phyloP scores from a whole-genome alignment of 805 yeast genomes.

The Lipomyces orientalis region DNA sequence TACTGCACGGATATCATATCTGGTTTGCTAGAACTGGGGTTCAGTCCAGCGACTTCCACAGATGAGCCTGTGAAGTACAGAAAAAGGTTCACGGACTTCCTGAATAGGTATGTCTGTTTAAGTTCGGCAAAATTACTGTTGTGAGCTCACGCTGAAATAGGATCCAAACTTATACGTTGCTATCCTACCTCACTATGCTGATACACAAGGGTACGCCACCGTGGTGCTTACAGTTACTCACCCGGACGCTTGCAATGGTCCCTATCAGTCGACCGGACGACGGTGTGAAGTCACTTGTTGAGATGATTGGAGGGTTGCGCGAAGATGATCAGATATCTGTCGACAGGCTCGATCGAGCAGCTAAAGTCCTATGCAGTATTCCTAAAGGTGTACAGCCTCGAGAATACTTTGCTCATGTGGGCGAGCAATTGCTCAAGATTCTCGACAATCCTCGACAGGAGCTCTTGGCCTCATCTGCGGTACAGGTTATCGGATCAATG shows the following conservation, averaged over 20 bases:
- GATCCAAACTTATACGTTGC: constrained; percentile 68
- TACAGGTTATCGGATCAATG: constrained; percentile 58
- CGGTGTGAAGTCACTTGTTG: constrained; percentile 77
- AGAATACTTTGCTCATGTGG: constrained; percentile 63
- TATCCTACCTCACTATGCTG: constrained; percentile 63
- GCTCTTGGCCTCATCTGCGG: constrained; percentile 53
- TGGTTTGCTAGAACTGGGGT: constrained; percentile 41
- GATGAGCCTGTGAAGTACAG: constrained; percentile 3
- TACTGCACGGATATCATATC: constrained; percentile 42
- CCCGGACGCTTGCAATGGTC: constrained; percentile 57
- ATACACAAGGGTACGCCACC: constrained; percentile 56
- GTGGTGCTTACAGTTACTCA: constrained; percentile 55
- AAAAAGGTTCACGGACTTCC: constrained; percentile 15
- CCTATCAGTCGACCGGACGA: constrained; percentile 62
- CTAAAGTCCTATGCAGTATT: constrained; percentile 65
- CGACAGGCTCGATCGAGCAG: constrained; percentile 69
- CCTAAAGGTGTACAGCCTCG: constrained; percentile 58
- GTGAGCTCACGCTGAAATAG: constrained; percentile 21
- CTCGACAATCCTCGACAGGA: constrained; percentile 62
- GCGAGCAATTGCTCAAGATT: constrained; percentile 62
- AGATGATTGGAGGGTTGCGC: constrained; percentile 75
- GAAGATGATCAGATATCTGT: constrained; percentile 71
- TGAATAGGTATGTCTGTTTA: constrained; percentile 17
- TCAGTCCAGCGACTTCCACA: constrained; percentile 30
- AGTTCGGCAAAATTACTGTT: background rate